phyloP scores from a whole-genome alignment of 257 asterid species.

The Rhazya stricta region DNA sequence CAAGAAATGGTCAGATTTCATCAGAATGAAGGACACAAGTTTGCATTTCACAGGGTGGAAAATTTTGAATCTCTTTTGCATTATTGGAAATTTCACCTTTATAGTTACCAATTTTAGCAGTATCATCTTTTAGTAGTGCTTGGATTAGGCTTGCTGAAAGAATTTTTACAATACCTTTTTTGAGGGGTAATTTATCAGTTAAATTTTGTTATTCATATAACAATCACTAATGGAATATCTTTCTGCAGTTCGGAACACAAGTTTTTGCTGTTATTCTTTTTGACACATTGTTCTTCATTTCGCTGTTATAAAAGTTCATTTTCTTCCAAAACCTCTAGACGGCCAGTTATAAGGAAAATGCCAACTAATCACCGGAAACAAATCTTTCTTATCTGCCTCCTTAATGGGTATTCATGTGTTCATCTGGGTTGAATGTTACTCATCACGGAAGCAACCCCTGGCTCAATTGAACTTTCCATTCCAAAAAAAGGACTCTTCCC shows the following conservation, averaged over 20 bases:
- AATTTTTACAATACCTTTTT: conserved; percentile 21
- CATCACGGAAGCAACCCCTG: no score
- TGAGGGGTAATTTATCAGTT: conserved; percentile 14
- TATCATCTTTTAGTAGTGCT: conserved; percentile 16
- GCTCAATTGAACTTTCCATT: no score
- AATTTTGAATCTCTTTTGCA: conserved; percentile 37
- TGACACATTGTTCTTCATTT: not conserved
- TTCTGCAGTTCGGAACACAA: conserved; percentile 5
- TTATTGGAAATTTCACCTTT: conserved; percentile 27
- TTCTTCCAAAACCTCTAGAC: not conserved
- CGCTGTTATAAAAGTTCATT: not conserved
- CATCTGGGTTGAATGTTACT: no score
- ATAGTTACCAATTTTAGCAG: conserved; percentile 28
- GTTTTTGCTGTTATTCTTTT: not conserved
- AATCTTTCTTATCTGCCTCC: no score
- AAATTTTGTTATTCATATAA: conserved; percentile 8
- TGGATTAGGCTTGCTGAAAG: conserved; percentile 17
- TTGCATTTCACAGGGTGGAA: conserved; percentile 21
- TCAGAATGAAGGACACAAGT: conserved; percentile 36
- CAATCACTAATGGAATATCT: conserved; percentile 8
- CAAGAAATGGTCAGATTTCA: conserved; percentile 39
- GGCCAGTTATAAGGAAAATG: no score
- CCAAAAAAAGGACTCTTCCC: no score
- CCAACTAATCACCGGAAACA: no score
- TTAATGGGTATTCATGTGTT: no score